Evolutionary conservation across 1,139 yeast genomes (phyloP), one percentile per base, ranked within the genome.

Genomic region (Diutina siamensis): DNA sequence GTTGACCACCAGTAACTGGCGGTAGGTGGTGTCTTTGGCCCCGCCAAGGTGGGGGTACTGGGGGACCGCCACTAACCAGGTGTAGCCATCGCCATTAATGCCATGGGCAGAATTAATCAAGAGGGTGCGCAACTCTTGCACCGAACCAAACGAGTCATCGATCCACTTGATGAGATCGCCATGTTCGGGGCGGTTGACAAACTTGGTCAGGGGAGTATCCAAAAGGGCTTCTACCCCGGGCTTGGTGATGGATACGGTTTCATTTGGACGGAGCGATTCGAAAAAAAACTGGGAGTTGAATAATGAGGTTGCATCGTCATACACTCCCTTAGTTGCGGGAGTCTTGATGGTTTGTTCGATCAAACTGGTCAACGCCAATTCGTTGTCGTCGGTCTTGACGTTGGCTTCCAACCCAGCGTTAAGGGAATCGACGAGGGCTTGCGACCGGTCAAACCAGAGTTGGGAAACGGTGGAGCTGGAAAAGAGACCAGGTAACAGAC

Each of bases 51-150:
- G 67, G 28, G 67, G 56, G 50, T 63, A 58, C 41, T 63, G 62
- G 44, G 76, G 71, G 54, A 76, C 77, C 2, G 83, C 83, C n/a
- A 80, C 78, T 31, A 80, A 60, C 92, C 92, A 83, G 2, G 83
- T 77, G 54, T 66, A 71, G 1, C 94, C 94, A 57, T 83, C 87
- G 45, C 94, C 92, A 50, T 79, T 77, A 48, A 81, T 76, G 13
- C 80, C 74, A 45, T 64, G 60, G 17, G 83, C 82, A 1, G 88
- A 76, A 52, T 79, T 74, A 48, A 82, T 57, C 44, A 83, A 60
- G 47, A 82, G 64, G 3, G 82, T 76, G 55, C 80, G 72, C 59
- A 83, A 82, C 60, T 83, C 89, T 17, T 66, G 67, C 5, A 81
- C 52, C 0, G 89, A 82, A 1, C 89, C 89, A 61, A 83, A 83